Conservation (phyloP, 768 basidiomycete species). For the Crepidotus variabilis region DNA sequence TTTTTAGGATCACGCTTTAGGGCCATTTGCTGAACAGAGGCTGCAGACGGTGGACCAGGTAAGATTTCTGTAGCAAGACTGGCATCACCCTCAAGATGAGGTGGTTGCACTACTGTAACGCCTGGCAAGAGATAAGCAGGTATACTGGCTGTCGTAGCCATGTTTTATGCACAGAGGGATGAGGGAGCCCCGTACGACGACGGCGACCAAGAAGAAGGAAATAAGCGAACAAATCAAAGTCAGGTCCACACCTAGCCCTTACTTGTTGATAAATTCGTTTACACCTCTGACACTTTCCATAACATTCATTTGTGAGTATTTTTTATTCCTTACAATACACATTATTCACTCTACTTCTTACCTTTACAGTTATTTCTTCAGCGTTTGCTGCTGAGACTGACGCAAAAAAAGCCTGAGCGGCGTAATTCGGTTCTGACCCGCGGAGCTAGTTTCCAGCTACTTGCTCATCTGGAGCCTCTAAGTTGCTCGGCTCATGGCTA, state of each 20-base stretch:
- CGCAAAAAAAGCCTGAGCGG: neutral
- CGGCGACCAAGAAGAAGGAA: slow-evolving; percentile 23
- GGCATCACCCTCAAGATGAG: slow-evolving; percentile 80
- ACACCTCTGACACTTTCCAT: slow-evolving; percentile 15
- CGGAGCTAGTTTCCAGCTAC: neutral
- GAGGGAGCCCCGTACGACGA: slow-evolving; percentile 13
- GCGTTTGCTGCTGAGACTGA: neutral
- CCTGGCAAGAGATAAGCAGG: slow-evolving; percentile 72
- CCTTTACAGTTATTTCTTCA: neutral
- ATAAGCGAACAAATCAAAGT: slow-evolving; percentile 34
- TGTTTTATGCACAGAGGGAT: slow-evolving; percentile 30
- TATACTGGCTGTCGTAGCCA: slow-evolving; percentile 72
- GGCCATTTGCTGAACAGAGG: slow-evolving; percentile 64
- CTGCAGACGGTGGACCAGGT: slow-evolving; percentile 79
- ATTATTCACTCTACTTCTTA: neutral
- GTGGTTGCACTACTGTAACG: slow-evolving; percentile 69
- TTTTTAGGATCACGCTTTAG: slow-evolving; percentile 82
- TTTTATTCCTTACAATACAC: slow-evolving; percentile 2
- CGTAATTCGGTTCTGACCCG: neutral
- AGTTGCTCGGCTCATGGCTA: slow-evolving; percentile 60
- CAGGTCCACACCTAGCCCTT: slow-evolving; percentile 18
- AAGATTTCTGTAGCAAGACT: slow-evolving; percentile 86
- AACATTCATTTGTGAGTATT: neutral
- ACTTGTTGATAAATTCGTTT: slow-evolving; percentile 7
- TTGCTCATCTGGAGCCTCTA: neutral